Evolutionary conservation across 1,284 basidiomycete species (phyloP).

Genomic region (Austroboletus novae-zelandiae): DNA sequence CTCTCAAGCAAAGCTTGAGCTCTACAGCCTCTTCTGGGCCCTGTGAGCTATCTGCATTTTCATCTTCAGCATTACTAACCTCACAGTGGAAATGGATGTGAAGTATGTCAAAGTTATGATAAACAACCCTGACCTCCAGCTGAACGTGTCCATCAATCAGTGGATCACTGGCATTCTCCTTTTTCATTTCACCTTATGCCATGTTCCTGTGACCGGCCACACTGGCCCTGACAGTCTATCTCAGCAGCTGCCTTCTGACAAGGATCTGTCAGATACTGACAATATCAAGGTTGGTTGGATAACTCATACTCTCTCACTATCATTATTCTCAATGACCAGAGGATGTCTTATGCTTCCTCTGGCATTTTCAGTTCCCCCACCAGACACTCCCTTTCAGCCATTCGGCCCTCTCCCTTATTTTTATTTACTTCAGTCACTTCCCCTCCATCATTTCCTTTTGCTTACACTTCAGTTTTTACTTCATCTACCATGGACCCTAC

Average conservation of each 20-base stretch:
- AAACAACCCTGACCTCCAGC: conserved; percentile 15
- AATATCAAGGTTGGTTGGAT: neutral
- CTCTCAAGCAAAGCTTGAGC: neutral
- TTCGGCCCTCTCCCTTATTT: no score
- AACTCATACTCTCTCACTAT: neutral
- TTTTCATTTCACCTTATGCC: conserved; percentile 30
- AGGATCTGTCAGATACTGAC: neutral
- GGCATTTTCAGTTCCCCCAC: no score
- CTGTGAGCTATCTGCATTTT: neutral
- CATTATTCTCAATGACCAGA: neutral
- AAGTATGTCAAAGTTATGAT: conserved; percentile 15
- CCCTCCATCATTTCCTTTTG: no score
- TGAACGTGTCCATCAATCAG: conserved; percentile 35
- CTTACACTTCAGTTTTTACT: no score
- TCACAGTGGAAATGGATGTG: neutral
- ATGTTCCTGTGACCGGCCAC: conserved; percentile 9
- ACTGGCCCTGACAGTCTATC: conserved; percentile 31
- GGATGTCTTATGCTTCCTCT: no score
- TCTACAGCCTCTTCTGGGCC: neutral
- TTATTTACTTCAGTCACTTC: no score
- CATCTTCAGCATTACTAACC: neutral
- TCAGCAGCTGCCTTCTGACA: neutral
- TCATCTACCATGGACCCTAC: no score
- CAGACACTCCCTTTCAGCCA: no score
- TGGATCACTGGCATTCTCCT: conserved; percentile 40